These are phyloP conservation scores for Aquilaria sinensis DNA, from an alignment of 345 rosid species.

Conservation along the genomic window DNA sequence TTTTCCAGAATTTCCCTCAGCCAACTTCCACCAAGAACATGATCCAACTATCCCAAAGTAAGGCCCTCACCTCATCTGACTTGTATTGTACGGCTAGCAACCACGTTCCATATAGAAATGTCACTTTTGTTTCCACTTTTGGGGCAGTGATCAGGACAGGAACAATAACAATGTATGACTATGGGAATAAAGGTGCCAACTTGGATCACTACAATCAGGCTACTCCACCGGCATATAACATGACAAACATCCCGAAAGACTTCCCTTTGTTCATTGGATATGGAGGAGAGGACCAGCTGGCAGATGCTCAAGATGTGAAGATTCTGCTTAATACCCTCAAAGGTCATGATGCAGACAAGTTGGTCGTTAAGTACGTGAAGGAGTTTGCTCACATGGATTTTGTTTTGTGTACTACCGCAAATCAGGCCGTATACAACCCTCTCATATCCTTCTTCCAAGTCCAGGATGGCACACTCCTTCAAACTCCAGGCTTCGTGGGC, in stretches of 20 bases:
- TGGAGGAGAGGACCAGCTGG: constrained; percentile 40
- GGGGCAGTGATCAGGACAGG: constrained; percentile 39
- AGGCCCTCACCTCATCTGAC: not conserved
- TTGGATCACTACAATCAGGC: constrained; percentile 40
- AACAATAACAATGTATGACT: constrained; percentile 39
- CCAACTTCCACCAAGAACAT: no score
- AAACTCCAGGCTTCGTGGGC: constrained; percentile 5
- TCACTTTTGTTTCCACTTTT: not conserved
- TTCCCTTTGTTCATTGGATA: constrained; percentile 39
- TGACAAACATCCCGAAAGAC: constrained; percentile 38
- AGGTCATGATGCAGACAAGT: constrained; percentile 30
- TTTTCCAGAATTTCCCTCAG: no score
- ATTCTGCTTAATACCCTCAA: constrained; percentile 27
- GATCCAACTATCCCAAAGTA: no score
- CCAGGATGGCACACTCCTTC: constrained; percentile 1
- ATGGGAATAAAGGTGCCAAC: constrained; percentile 30
- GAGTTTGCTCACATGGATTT: constrained; percentile 51
- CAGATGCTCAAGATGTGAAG: constrained; percentile 37
- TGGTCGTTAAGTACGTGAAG: constrained; percentile 24
- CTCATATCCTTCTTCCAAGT: constrained; percentile 25
- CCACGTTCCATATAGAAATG: not conserved
- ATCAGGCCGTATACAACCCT: constrained; percentile 32
- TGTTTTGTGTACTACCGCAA: constrained; percentile 29
- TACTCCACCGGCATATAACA: constrained; percentile 41
- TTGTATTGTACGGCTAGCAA: not conserved